Conservation (phyloP, 2,329 filamentous ascomycete genomes). For the Aspergillus brasiliensis region DNA sequence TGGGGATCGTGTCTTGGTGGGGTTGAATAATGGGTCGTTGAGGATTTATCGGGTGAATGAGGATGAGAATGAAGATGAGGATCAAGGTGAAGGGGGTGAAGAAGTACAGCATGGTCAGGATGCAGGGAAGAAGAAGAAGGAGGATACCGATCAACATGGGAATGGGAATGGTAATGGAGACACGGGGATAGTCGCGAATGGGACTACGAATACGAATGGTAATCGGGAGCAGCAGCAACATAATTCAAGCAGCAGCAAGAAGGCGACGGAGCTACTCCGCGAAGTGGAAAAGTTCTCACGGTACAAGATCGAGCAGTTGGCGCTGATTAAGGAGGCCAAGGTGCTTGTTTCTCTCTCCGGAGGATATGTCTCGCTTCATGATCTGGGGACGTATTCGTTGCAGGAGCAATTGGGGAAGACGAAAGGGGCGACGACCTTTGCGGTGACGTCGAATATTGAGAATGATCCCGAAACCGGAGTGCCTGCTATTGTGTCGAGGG, state of each 20-base stretch:
- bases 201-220: neutral
- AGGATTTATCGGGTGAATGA: slow-evolving; percentile 92
- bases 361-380: slow-evolving; percentile 84
- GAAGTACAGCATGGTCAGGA: neutral
- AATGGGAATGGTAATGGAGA: neutral
- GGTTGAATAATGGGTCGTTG: slow-evolving; percentile 83
- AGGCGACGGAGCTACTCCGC: slow-evolving; percentile 76
- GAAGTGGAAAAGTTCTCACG: slow-evolving; percentile 94
- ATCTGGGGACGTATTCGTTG: slow-evolving; percentile 79
- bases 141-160: neutral
- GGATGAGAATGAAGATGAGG: slow-evolving; percentile 38
- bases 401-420: slow-evolving; percentile 80
- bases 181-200: neutral
- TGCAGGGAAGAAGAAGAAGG: neutral
- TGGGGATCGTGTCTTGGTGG: slow-evolving; percentile 88
- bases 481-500: slow-evolving; percentile 84
- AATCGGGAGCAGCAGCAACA: slow-evolving; percentile 11
- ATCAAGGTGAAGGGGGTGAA: slow-evolving; percentile 23
- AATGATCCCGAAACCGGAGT: slow-evolving; percentile 85
- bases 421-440: slow-evolving; percentile 86
- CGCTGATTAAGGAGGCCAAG: slow-evolving; percentile 92
- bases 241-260: too few relatives aligned
- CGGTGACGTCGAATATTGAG: slow-evolving; percentile 92
- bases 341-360: slow-evolving; percentile 89
- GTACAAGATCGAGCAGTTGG: slow-evolving; percentile 87